Conservation (phyloP, 2,329 filamentous ascomycete species). For the Epichloe baconii region DNA sequence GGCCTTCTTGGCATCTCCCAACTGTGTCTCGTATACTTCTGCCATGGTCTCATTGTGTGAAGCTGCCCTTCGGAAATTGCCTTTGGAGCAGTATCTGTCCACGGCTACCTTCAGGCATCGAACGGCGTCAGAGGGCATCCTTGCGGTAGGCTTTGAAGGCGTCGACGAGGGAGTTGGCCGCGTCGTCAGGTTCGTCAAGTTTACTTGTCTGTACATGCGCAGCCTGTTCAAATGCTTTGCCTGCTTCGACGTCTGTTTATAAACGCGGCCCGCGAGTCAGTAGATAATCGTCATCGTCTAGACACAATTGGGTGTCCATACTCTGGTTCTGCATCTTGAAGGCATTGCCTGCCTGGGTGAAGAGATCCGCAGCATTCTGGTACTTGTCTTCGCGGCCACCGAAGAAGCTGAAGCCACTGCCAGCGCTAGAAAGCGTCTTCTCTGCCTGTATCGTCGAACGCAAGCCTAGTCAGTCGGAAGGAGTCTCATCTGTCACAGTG, state of each 20-base stretch:
- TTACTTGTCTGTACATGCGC: slow-evolving; percentile 69
- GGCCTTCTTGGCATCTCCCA: slow-evolving; percentile 66
- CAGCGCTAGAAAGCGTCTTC: slow-evolving; percentile 61
- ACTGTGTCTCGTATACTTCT: slow-evolving; percentile 71
- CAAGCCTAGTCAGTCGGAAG: slow-evolving; percentile 5
- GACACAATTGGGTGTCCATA: slow-evolving; percentile 25
- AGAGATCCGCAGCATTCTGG: slow-evolving; percentile 78
- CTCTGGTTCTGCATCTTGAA: slow-evolving; percentile 80
- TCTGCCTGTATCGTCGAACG: slow-evolving; percentile 53
- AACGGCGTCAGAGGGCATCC: slow-evolving; percentile 64
- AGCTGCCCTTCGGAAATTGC: slow-evolving; percentile 83
- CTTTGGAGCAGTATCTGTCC: slow-evolving; percentile 73
- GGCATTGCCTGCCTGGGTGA: slow-evolving; percentile 78
- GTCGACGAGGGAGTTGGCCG: slow-evolving; percentile 75
- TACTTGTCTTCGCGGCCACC: slow-evolving; percentile 79
- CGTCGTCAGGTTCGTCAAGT: slow-evolving; percentile 84
- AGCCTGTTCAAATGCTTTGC: slow-evolving; percentile 73
- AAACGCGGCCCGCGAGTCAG: background rate
- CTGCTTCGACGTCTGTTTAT: slow-evolving; percentile 63
- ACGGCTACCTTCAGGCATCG: slow-evolving; percentile 70
- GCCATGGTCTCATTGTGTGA: slow-evolving; percentile 81
- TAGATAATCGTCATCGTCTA: background rate
- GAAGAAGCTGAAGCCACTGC: slow-evolving; percentile 79
- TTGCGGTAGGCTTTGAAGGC: slow-evolving; percentile 94
- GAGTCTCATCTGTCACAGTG: slow-evolving; percentile 1